Base-by-base conservation (phyloP, 495 filamentous ascomycete genomes). In the Aspergillus sclerotiicarbonarius region DNA sequence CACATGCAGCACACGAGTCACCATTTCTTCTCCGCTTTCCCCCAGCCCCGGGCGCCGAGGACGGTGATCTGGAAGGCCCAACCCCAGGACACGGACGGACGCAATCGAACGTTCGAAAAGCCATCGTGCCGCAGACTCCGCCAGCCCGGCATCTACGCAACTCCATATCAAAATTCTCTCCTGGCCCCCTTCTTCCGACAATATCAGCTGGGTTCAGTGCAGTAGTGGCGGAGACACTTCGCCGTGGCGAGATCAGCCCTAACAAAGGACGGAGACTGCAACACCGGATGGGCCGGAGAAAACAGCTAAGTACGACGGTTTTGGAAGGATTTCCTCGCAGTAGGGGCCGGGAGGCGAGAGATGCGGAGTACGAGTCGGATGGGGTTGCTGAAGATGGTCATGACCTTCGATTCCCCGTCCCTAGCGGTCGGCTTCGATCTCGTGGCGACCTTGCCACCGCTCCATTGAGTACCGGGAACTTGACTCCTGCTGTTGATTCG, bases 171-270 rank as follows among this genome's bases (percentile, higher is more conserved):
- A 58, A 73, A 20, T 74, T 82, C 54, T 78, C 74, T 0, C 83
- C 80, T 15, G 77, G 74, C 18, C 78, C 77, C 6, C 64, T 81
- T 29, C 70, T 79, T 19, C 75, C 77, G 4, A 78, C 83, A 6
- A 69, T 86, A 0, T 85, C 83, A 0, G 77, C 77, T 13, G 74
- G 80, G 18, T 76, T 87, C 53, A 83, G 75, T 65, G 84, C 79
- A 2, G 78, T 87, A 3, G 82, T 87, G 6, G 85, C 84, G 6
- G 87, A 90, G 60, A 80, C 82, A 18, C 64, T 87, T 6, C 78
- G 82, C 29, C 78, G 82, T 9, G 82, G 81, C 21, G 73, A 80
- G 53, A 68, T 65, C 20, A 75, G 66, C 35, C 69, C 47, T 74
- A n/a, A 62, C 64, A 31, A 77, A 74, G 49, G 68, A 74, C 69